Base-by-base conservation (phyloP, 179 eudicot genomes). In the Beta macrorhiza region DNA sequence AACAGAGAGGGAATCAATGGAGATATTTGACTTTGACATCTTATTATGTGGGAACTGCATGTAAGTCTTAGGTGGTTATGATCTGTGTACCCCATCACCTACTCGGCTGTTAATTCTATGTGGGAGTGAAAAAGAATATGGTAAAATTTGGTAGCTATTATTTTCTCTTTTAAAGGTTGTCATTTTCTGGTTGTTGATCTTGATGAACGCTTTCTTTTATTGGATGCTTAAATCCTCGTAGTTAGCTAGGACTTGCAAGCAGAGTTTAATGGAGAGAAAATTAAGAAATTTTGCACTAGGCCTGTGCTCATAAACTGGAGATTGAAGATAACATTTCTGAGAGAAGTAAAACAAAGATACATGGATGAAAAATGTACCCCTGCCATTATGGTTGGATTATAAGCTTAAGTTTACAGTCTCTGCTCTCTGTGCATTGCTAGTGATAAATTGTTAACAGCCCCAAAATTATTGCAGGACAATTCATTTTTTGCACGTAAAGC, bases 391-490 rank as follows among this genome's bases (percentile, higher is more conserved):
- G 52, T 15, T 56, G 56, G 12, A 47, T 59, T 59, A 20, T 68
- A 61, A 42, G 20, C 52, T 68, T 47, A 19, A 17, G 44, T 37
- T 3, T 49, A 22, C 14, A 15, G 63, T 19, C 25, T 32, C 37
- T 25, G 17, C 56, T 64, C 17, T 81, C 12, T 56, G 13, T 65
- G 25, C 76, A n/a, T 22, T 59, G 79, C 65, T 75, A 37, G 78
- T 76, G 55, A 25, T 37, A 37, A 37, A 3, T 37, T 68, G 59
- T 52, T 78, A 47, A 83, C 53, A 19, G 70, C 56, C 7, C 52
- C n/a, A 20, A 25, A 79, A 73, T 72, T 77, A 17, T 79, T 81
- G 83, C 90, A 95, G 99, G 98, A 92, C 83, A 75, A 84, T 79
- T 82, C 89, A 61, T 74, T 87, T 47, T 65, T 68, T 78, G 84